These are phyloP conservation scores for Cnidoscolus chayamansa DNA, from an alignment of 441 rosid species.

Conservation along the genomic window DNA sequence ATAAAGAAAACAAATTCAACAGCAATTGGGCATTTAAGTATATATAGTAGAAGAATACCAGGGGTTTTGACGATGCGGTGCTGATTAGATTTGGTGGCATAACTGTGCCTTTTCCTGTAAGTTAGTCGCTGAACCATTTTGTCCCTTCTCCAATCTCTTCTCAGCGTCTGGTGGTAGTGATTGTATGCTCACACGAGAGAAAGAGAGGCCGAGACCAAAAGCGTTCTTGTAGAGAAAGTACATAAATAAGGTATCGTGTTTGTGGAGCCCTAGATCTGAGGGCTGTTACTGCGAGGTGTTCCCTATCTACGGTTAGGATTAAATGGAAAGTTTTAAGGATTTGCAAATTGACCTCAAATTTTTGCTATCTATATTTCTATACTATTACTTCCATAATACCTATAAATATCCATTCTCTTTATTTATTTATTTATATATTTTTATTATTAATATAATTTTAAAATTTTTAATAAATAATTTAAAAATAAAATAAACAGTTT, in stretches of 20 bases:
- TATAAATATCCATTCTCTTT: neutral
- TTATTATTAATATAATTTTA: no score
- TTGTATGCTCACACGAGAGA: neutral
- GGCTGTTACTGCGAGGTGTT: constrained; percentile 13
- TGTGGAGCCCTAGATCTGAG: constrained; percentile 40
- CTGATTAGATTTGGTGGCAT: constrained; percentile 87
- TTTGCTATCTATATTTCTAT: neutral
- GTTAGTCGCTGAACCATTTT: constrained; percentile 89
- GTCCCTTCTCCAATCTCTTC: neutral
- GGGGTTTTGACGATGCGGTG: constrained; percentile 86
- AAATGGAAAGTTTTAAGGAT: neutral
- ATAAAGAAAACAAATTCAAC: no score
- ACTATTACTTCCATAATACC: no score
- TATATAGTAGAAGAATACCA: constrained; percentile 33
- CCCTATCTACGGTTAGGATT: constrained; percentile 17
- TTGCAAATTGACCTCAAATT: neutral
- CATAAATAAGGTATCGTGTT: constrained; percentile 3
- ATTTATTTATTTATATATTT: no score
- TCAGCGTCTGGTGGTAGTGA: neutral
- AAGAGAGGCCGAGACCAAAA: neutral
- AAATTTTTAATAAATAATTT: no score
- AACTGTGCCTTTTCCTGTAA: constrained; percentile 77
- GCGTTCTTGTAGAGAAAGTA: rapidly evolving
- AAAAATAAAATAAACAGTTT: no score
- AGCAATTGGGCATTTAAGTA: neutral